Base-by-base conservation (phyloP, 768 basidiomycete genomes). In the Boletus tomentosulus region DNA sequence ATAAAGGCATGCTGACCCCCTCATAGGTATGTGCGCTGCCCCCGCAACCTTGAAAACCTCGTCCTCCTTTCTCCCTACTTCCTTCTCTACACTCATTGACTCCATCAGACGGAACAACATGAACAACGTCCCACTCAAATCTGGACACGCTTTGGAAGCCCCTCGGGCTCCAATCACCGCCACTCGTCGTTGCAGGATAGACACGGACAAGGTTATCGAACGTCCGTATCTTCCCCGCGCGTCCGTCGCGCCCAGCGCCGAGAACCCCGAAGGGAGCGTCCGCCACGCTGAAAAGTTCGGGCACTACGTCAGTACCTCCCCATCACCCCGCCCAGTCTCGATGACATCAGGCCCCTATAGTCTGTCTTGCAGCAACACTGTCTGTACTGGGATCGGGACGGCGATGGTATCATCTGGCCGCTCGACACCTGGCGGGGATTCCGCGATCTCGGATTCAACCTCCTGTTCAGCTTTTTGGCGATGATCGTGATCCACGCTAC, bases 351-450 rank as follows among this genome's bases (percentile, higher is more conserved):
- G 9, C 38, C 22, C 41, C n/a, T 46, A 12, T 45, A 73, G 63
- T 71, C 74, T 12, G 74, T 74, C 34, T 63, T 76, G 52, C 73
- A 77, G 54, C 73, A 76, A 44, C 76, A 77, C 54, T 69, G 67
- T 59, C 22, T 64, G 25, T 77, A 74, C 56, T 77, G 74, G 66
- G 76, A 78, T 50, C 58, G 53, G 8, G 72, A 76, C 56, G 30
- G 55, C 4, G 77, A 79, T 50, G 74, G 75, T 3, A 53, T 77
- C 43, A 73, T 79, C 48, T 78, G 74, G 73, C 77, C 77, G 4
- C 50, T 57, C 11, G 75, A 78, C 48, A 78, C 77, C 8, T 77
- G 65, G 62, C 56, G 59, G 7, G 75, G 73, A 15, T 74, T 77
- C 59, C 68, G 71, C 53, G 66, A 67, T 27, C 69, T 79, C 28